A percentile compares a stretch with the other conserved stretches of the same genome.
Evolutionary conservation across 257 asterid species (phyloP).

Genomic region (Plantago elongata): DNA sequence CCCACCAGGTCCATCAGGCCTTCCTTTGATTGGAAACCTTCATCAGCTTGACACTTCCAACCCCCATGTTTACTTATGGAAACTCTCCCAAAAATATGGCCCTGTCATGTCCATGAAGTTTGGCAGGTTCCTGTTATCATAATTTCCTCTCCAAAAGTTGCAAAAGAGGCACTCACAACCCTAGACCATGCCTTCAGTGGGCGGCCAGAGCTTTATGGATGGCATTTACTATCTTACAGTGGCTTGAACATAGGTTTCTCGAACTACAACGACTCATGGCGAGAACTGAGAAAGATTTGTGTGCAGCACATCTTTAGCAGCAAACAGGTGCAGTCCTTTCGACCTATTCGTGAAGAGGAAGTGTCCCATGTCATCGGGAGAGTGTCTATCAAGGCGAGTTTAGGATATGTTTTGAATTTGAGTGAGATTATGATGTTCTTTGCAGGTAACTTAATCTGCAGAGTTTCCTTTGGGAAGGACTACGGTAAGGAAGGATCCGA

Average conservation of each 20-base stretch:
- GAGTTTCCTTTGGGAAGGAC: no score
- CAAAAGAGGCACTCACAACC: no score
- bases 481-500: no score
- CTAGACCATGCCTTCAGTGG: background rate
- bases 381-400: no score
- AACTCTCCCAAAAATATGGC: background rate
- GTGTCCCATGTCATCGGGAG: background rate
- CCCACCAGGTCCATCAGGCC: slow-evolving; percentile 2
- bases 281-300: background rate
- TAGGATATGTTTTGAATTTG: background rate
- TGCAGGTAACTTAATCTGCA: no score
- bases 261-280: background rate
- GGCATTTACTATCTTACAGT: background rate
- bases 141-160: background rate
- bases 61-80: background rate
- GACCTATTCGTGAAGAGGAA: no score
- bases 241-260: background rate
- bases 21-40: slow-evolving; percentile 3
- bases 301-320: background rate
- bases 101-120: background rate
- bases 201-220: background rate
- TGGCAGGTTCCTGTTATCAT: background rate
- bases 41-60: background rate
- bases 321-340: background rate
- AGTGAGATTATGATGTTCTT: background rate